These are phyloP conservation scores for Diversispora eburnea DNA, from an alignment of 192 early-diverging fungal species.

Conservation along the genomic window DNA sequence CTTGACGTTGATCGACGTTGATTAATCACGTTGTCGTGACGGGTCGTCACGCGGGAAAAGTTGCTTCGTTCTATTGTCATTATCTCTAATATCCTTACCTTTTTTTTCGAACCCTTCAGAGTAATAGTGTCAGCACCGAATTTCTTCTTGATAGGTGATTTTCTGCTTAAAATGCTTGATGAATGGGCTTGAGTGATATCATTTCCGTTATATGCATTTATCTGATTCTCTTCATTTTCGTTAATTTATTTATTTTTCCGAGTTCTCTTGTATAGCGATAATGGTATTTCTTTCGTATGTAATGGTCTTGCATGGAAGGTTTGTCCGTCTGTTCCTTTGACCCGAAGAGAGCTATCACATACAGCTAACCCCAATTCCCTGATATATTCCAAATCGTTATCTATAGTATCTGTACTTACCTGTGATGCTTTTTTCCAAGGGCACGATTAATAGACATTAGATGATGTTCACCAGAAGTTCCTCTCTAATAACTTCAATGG, in stretches of 20 bases:
- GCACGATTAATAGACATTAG: background rate
- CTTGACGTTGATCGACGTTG: no score
- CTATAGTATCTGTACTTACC: background rate
- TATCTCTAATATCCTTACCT: no score
- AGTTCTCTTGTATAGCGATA: background rate
- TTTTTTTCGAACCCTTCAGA: no score
- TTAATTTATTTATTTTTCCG: background rate
- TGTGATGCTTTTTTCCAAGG: slow-evolving; percentile 1
- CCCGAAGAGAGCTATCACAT: background rate
- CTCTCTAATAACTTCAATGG: background rate
- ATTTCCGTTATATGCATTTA: background rate
- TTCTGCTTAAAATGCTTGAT: no score
- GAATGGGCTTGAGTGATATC: background rate
- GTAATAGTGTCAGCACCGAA: no score
- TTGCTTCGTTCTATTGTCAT: no score
- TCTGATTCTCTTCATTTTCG: background rate
- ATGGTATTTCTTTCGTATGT: slow-evolving; percentile 2
- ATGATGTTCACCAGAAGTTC: background rate
- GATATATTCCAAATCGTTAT: background rate
- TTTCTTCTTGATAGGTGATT: no score
- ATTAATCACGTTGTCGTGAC: no score
- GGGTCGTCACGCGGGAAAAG: no score
- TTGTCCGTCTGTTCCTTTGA: background rate
- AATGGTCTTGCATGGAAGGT: background rate
- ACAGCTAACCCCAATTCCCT: background rate